Conservation (phyloP, 2,329 filamentous ascomycete genomes). For the Cercospora sojina region DNA sequence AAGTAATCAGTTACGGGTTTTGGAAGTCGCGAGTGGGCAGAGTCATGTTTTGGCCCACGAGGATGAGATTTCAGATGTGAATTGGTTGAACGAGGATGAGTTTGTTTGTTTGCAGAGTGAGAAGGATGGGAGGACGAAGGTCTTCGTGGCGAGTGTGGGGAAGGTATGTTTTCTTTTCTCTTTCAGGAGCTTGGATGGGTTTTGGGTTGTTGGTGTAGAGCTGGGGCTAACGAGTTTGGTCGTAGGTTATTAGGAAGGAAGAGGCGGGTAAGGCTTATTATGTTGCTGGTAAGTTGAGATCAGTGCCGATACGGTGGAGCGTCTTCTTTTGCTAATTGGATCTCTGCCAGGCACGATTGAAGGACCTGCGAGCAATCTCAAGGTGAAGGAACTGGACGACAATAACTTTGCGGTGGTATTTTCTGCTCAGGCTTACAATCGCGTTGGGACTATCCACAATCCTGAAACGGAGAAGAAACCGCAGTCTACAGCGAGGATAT, state of each 20-base stretch:
- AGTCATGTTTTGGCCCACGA: slow-evolving; percentile 66
- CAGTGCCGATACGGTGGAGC: not conserved
- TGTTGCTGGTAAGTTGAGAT: slow-evolving; percentile 28
- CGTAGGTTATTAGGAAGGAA: slow-evolving; percentile 7
- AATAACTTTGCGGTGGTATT: slow-evolving; percentile 48
- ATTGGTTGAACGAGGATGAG: slow-evolving; percentile 71
- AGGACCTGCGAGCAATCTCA: slow-evolving; percentile 51
- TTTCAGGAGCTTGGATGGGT: not conserved
- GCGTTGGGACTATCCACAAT: slow-evolving; percentile 62
- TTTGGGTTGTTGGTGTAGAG: not conserved
- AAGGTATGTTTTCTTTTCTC: slow-evolving; percentile 2
- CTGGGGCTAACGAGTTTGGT: not conserved
- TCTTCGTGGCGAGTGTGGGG: slow-evolving; percentile 27
- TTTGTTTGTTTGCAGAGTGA: slow-evolving; percentile 54
- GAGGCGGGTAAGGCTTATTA: slow-evolving; percentile 37
- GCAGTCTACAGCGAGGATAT: slow-evolving; percentile 49
- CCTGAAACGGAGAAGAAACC: slow-evolving; percentile 51
- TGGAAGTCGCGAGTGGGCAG: slow-evolving; percentile 67
- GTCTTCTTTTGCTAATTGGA: not conserved
- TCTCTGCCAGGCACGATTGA: slow-evolving; percentile 41
- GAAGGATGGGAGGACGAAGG: slow-evolving; percentile 42
- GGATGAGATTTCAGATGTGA: slow-evolving; percentile 64
- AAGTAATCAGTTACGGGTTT: slow-evolving; percentile 65
- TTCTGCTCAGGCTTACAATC: slow-evolving; percentile 61
- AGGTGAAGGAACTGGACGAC: slow-evolving; percentile 43